Evolutionary conservation across 768 basidiomycete species (phyloP).

Genomic region (Podaxis sp.): DNA sequence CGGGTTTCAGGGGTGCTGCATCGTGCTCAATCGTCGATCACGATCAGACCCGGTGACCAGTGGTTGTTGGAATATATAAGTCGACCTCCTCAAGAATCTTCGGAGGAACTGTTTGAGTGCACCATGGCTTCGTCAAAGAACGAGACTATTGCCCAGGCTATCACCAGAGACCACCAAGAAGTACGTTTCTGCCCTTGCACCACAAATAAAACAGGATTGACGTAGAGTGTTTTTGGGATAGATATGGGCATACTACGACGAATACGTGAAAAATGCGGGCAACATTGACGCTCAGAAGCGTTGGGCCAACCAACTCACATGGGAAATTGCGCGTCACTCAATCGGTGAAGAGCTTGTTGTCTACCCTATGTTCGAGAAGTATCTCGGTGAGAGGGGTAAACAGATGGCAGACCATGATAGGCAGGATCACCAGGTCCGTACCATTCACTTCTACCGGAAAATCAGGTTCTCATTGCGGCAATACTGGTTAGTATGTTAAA

Average conservation of each 20-base stretch:
- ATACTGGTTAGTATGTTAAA: slow-evolving; percentile 28
- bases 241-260: slow-evolving; percentile 59
- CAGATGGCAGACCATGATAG: slow-evolving; percentile 56
- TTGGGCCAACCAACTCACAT: slow-evolving; percentile 56
- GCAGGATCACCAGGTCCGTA: slow-evolving; percentile 50
- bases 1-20: not conserved
- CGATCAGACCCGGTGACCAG: not conserved
- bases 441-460: not conserved
- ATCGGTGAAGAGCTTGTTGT: slow-evolving; percentile 64
- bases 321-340: slow-evolving; percentile 63
- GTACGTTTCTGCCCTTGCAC: not conserved
- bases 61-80: not conserved
- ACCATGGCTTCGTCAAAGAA: not conserved
- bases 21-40: not conserved
- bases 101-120: not conserved
- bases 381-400: slow-evolving; percentile 51
- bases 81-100: not conserved
- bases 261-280: slow-evolving; percentile 41
- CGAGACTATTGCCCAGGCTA: not conserved
- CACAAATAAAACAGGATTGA: not conserved
- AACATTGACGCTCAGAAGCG: slow-evolving; percentile 48
- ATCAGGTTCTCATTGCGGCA: not conserved
- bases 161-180: slow-evolving; percentile 12
- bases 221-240: slow-evolving; percentile 20
- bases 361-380: slow-evolving; percentile 60